phyloP scores from a whole-genome alignment of 345 rosid genomes.

The Carallia pectinifolia region DNA sequence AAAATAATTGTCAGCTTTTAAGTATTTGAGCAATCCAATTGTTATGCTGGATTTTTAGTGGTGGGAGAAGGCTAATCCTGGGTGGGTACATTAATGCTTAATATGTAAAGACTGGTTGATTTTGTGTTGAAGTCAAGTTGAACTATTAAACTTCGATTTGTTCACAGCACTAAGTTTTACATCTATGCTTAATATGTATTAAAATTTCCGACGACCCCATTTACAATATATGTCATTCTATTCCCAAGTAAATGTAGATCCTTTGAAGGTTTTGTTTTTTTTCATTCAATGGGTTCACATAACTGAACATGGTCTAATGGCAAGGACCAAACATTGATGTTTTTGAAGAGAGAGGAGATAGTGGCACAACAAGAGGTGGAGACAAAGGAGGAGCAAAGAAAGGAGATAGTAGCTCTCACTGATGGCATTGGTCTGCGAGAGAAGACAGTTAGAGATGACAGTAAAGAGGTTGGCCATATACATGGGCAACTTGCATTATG shows the following conservation, averaged over 20 bases:
- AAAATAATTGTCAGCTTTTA: no score
- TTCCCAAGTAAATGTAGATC: neutral
- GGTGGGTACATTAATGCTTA: neutral
- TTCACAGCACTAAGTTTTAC: neutral
- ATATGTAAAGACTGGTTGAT: neutral
- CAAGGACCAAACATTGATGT: slow-evolving; percentile 8
- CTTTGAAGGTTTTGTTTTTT: neutral
- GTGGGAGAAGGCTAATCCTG: neutral
- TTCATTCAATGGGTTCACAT: neutral
- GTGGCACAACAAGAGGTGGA: no score
- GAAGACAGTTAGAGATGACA: no score
- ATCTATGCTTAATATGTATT: no score
- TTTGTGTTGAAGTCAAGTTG: neutral
- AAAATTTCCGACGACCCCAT: no score
- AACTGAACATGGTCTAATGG: slow-evolving; percentile 5
- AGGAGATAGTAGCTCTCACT: no score
- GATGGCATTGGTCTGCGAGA: no score
- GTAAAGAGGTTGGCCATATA: no score
- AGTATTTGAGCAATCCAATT: neutral
- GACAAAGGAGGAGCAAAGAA: no score
- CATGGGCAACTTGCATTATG: no score
- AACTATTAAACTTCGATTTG: neutral
- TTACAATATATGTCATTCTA: neutral
- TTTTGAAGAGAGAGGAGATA: neutral
- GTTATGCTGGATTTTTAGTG: neutral